phyloP scores from a whole-genome alignment of 164 flowering plant genomes.

The Magnolia kwangsiensis region DNA sequence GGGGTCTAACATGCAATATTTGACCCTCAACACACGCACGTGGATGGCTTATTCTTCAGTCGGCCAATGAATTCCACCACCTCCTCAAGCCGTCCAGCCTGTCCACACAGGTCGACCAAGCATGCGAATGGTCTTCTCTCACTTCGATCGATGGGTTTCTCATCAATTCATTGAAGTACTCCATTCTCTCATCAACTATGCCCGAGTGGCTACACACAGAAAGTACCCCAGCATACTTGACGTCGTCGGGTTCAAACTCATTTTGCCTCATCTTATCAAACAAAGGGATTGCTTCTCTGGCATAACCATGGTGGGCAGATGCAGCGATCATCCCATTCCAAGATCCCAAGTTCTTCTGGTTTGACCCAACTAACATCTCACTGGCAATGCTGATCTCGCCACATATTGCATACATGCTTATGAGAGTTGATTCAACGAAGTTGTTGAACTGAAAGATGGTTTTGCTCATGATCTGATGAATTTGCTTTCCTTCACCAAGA shows the following conservation, averaged over 20 bases:
- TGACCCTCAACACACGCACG: conserved; percentile 9
- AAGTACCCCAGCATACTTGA: conserved; percentile 16
- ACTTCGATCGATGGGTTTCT: conserved; percentile 1
- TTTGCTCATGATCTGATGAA: conserved; percentile 7
- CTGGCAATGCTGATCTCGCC: conserved; percentile 14
- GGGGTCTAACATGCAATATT: too few relatives aligned
- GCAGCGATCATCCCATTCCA: conserved; percentile 21
- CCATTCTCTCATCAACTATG: conserved; percentile 11
- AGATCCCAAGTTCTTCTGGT: conserved; percentile 14
- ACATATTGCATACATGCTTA: conserved; percentile 19
- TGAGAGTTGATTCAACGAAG: conserved; percentile 13
- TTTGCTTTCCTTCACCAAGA: conserved; percentile 7
- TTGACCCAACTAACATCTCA: conserved; percentile 14
- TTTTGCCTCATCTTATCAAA: conserved; percentile 8
- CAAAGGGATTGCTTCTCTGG: conserved; percentile 9
- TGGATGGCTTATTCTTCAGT: conserved; percentile 4
- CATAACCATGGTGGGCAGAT: conserved; percentile 16
- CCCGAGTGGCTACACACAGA: conserved; percentile 14
- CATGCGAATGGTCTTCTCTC: conserved; percentile 20
- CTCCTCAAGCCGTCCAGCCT: conserved; percentile 18
- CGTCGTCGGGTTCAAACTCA: conserved; percentile 16
- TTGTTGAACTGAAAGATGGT: conserved; percentile 1
- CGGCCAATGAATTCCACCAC: conserved; percentile 9
- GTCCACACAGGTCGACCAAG: conserved; percentile 17
- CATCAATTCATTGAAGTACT: conserved; percentile 6